Evolutionary conservation across 208 protist genomes (phyloP), one percentile per base, ranked within the genome.

Genomic region (Angomonas ambiguus): DNA sequence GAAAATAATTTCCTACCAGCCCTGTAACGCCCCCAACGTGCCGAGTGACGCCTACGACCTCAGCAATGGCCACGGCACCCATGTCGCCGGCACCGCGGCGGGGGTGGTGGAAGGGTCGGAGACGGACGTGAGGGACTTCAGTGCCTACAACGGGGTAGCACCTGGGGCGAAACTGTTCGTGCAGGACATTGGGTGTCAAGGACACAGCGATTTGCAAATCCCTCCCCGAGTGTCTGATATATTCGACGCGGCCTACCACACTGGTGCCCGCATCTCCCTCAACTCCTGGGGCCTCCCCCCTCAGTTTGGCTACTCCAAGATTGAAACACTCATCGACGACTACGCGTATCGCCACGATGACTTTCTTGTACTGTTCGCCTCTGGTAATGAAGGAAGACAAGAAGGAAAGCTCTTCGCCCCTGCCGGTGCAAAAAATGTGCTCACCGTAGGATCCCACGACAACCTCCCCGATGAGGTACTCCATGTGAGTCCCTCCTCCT

Each of bases 261-360:
- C 48, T 1, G 92, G 90, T 1, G 90, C 91, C 3, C 79, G 82
- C 49, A 82, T 97, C 24, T 87, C 78, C 27, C 87, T 79, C 65
- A 97, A 96, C 76, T 96, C 91, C 18, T 96, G 90, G 88, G 94
- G 94, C 30, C 80, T 86, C 49, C 49, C 51, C n/a, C 30, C 66
- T 0, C 31, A 42, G 31, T 34, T 1, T 10, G 51, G 62, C 62
- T 96, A 96, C 71, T 66, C 73, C 0, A 72, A 80, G 13, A 62
- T 87, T n/a, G 86, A 94, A 65, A 71, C 74, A 59, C 56, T 71
- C 56, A 72, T 91, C n/a, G 92, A 97, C 75, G 16, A 35, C 5
- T 88, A 83, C 61, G 65, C 73, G 20, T 83, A 70, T 38, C 56
- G 76, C 18, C 73, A 91, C 45, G 71, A 82, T 18, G 83, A 95